phyloP scores from a whole-genome alignment of 306 rosid species.

The Citrullus colocynthis region DNA sequence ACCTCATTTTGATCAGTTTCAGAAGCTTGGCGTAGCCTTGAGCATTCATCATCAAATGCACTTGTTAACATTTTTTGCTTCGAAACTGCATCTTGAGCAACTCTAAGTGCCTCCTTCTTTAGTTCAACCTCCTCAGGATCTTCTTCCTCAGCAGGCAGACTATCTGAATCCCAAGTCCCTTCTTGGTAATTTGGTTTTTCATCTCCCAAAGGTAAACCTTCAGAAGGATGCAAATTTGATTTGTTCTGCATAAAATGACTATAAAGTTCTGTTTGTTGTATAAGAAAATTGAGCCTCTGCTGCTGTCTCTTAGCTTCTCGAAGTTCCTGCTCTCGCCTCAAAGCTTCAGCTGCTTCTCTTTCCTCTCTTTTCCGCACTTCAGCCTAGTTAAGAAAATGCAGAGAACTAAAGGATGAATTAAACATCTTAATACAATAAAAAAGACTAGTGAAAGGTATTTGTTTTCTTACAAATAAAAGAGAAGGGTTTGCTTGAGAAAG shows the following conservation, averaged over 20 bases:
- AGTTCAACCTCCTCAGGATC: constrained; percentile 87
- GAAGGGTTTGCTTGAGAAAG: not conserved
- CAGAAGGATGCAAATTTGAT: constrained; percentile 58
- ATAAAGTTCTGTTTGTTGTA: constrained; percentile 94
- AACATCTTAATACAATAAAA: not conserved
- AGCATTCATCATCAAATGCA: constrained; percentile 80
- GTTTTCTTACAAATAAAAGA: not conserved
- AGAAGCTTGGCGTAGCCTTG: constrained; percentile 61
- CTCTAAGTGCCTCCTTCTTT: constrained; percentile 87
- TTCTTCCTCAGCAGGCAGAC: constrained; percentile 42
- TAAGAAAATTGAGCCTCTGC: constrained; percentile 95
- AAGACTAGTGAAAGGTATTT: not conserved
- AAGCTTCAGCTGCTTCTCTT: constrained; percentile 93
- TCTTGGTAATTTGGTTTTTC: constrained; percentile 43
- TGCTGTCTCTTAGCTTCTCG: constrained; percentile 99
- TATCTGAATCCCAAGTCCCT: constrained; percentile 27
- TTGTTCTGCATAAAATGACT: constrained; percentile 99
- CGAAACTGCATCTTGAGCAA: constrained; percentile 97
- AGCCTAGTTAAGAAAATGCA: constrained; percentile 28
- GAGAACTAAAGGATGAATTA: not conserved
- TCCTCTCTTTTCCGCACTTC: constrained; percentile 93
- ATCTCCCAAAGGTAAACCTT: constrained; percentile 36
- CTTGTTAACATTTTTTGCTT: constrained; percentile 76
- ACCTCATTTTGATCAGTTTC: constrained; percentile 73
- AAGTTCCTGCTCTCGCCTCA: constrained; percentile 89